Evolutionary conservation across 148 eudicot species (phyloP).

Genomic region (Fallopia convolvulus): DNA sequence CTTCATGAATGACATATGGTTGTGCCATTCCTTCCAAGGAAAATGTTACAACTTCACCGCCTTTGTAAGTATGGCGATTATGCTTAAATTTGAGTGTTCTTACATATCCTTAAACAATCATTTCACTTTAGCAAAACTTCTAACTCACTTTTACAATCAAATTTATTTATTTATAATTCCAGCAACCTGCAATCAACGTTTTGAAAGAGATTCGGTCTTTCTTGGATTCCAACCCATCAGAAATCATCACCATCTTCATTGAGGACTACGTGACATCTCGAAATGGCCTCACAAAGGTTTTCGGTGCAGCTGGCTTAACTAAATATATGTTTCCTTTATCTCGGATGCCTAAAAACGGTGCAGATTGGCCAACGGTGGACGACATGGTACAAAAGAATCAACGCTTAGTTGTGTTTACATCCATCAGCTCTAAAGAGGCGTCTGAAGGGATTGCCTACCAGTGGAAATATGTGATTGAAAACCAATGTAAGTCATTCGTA

Average conservation of each 20-base stretch:
- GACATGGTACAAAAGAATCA: conserved; percentile 71
- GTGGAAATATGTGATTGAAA: conserved; percentile 80
- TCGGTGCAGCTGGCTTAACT: conserved; percentile 60
- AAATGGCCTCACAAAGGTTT: conserved; percentile 63
- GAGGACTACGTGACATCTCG: conserved; percentile 80
- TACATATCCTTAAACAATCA: not conserved
- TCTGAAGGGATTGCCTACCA: conserved; percentile 81
- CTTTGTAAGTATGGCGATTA: conserved; percentile 51
- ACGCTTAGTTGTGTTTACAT: conserved; percentile 74
- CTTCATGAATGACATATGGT: conserved; percentile 71
- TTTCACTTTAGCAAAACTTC: not conserved
- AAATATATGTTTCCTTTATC: conserved; percentile 66
- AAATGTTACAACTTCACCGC: conserved; percentile 73
- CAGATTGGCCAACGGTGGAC: conserved; percentile 84
- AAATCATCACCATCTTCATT: conserved; percentile 72
- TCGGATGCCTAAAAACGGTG: conserved; percentile 71
- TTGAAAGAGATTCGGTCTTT: conserved; percentile 63
- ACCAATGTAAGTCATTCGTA: conserved; percentile 52
- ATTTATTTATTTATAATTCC: not conserved
- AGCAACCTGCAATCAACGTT: conserved; percentile 90
- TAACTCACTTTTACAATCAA: not conserved
- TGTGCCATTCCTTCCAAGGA: conserved; percentile 76
- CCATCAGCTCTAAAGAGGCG: conserved; percentile 62
- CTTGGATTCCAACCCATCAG: conserved; percentile 59
- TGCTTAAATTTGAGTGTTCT: not conserved